These are phyloP conservation scores for Boletales sp. DNA, from an alignment of 768 basidiomycete species.

Conservation along the genomic window DNA sequence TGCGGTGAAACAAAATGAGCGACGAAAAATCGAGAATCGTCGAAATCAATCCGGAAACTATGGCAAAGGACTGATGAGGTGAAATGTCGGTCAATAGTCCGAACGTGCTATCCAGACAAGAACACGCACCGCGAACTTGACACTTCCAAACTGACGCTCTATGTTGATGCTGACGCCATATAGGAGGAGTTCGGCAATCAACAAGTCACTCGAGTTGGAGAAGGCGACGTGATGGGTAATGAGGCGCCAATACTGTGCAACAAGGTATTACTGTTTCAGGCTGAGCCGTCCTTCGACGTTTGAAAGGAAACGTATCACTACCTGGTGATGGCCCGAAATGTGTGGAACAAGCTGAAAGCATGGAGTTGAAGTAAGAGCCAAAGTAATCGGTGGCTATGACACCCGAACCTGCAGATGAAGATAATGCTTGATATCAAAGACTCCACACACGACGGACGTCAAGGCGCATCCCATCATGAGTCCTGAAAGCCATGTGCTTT, in stretches of 20 bases:
- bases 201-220: conserved; percentile 81
- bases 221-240: conserved; percentile 70
- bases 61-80: conserved; percentile 63
- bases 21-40: conserved; percentile 65
- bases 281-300: conserved; percentile 20
- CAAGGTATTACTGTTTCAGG: conserved; percentile 29
- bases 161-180: conserved; percentile 68
- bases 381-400: not conserved
- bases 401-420: conserved; percentile 71
- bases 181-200: conserved; percentile 69
- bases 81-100: conserved; percentile 3
- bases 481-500: conserved; percentile 40
- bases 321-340: conserved; percentile 87
- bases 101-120: not conserved
- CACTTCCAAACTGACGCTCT: conserved; percentile 82
- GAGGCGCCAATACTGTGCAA: conserved; percentile 80
- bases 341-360: conserved; percentile 74
- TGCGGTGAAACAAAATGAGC: conserved; percentile 59
- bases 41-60: conserved; percentile 62
- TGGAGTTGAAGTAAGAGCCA: conserved; percentile 3
- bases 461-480: conserved; percentile 72
- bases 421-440: conserved; percentile 88
- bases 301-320: conserved; percentile 27
- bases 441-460: conserved; percentile 66
- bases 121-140: conserved; percentile 77